Evolutionary conservation across 208 protist genomes (phyloP).

Genomic region (Plasmodiophora brassicae): DNA sequence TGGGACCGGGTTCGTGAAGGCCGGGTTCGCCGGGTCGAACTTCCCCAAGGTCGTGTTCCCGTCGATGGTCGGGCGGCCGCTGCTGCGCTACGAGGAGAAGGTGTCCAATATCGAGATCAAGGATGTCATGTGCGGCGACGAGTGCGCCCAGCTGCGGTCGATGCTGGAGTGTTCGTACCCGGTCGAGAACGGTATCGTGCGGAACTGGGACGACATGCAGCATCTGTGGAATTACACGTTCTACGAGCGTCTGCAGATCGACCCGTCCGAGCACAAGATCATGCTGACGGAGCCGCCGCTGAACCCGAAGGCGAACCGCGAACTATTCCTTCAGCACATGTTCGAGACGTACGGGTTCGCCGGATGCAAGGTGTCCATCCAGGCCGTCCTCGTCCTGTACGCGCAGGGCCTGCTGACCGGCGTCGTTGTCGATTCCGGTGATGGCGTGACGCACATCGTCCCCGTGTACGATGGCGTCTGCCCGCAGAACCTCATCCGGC

Average conservation of each 20-base stretch:
- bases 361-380: slow-evolving; percentile 79
- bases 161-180: slow-evolving; percentile 80
- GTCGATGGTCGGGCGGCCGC: slow-evolving; percentile 84
- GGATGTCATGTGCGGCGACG: slow-evolving; percentile 86
- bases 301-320: slow-evolving; percentile 80
- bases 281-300: slow-evolving; percentile 94
- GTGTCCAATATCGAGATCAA: slow-evolving; percentile 49
- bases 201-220: slow-evolving; percentile 91
- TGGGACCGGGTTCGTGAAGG: slow-evolving; percentile 83
- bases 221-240: slow-evolving; percentile 84
- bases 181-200: slow-evolving; percentile 89
- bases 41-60: slow-evolving; percentile 92
- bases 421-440: slow-evolving; percentile 94
- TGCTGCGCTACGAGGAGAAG: slow-evolving; percentile 73
- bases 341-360: slow-evolving; percentile 95
- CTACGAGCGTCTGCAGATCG: slow-evolving; percentile 57
- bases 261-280: slow-evolving; percentile 62
- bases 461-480: slow-evolving; percentile 92
- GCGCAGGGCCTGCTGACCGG: slow-evolving; percentile 89
- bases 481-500: slow-evolving; percentile 68
- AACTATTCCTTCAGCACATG: slow-evolving; percentile 58
- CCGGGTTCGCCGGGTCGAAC: slow-evolving; percentile 88
- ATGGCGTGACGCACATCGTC: slow-evolving; percentile 93
- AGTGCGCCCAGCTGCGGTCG: slow-evolving; percentile 66
- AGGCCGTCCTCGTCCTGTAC: slow-evolving; percentile 88